Evolutionary conservation across 345 rosid species (phyloP), one percentile per base, ranked within the genome.

Genomic region (Heritiera littoralis): DNA sequence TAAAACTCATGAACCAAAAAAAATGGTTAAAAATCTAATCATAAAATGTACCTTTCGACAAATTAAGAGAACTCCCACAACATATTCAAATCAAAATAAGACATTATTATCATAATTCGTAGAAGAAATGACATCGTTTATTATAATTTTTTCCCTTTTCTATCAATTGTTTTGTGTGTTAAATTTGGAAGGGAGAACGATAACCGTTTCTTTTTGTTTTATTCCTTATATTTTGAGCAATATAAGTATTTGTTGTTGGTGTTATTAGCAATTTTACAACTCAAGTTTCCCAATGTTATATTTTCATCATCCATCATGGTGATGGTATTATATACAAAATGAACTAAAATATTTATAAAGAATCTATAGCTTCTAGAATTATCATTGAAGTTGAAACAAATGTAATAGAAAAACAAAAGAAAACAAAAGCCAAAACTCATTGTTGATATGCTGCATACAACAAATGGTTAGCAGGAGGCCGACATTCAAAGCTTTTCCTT

Each of bases 381-480:
- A 75, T 74, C 15, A 43, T 56, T 52, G 74, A 66, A 69, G 55
- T 30, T 48, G 18, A 17, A 72, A 55, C 38, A 35, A 35, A 35
- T 1, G 38, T 35, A 35, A 35, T 35, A 35, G 3, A 35, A 35
- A 35, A 35, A 35, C 2, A 35, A 35, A 35, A 35, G 3, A 81
- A 14, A 28, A 14, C 40, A 32, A n/a, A 68, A 75, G 6, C 40
- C 52, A 51, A 58, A 76, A 55, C 60, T 20, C 32, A 41, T 48
- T 23, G 73, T 64, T 30, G 32, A 30, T 12, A 9, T 35, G 9
- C 5, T 78, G 74, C 60, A 46, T 30, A 65, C 38, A 35, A 54
- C 40, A 72, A 82, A 80, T 82, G 87, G 86, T 66, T n/a, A 23
- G 28, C 28, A 23, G 28, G 28, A 23, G 28, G 28, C 28, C 28